These are phyloP conservation scores for Stevia rebaudiana DNA, from an alignment of 140 eudicot species.

Conservation along the genomic window DNA sequence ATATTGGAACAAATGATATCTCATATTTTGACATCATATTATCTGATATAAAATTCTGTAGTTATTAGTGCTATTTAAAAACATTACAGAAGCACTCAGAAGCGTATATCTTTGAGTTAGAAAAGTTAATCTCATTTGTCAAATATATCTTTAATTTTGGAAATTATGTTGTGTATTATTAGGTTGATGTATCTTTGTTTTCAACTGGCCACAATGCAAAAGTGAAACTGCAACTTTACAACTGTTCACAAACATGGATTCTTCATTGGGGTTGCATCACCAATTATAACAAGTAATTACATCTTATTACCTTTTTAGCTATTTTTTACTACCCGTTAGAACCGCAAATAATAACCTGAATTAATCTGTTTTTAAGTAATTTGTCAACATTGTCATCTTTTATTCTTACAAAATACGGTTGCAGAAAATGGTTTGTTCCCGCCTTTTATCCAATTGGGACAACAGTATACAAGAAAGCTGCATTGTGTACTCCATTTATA, in stretches of 20 bases:
- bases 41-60: constrained; percentile 3
- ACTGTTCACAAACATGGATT: constrained; percentile 43
- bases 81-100: constrained; percentile 4
- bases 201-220: constrained; percentile 31
- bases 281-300: constrained; percentile 36
- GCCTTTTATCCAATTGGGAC: constrained; percentile 37
- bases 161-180: constrained; percentile 3
- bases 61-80: neutral
- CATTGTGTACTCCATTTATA: constrained; percentile 42
- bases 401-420: neutral
- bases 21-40: constrained; percentile 1
- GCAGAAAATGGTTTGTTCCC: constrained; percentile 50
- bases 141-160: constrained; percentile 5
- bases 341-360: neutral
- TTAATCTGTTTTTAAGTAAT: neutral
- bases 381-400: neutral
- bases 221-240: constrained; percentile 45
- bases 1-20: neutral
- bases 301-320: neutral
- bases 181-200: constrained; percentile 43
- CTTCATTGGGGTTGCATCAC: constrained; percentile 61
- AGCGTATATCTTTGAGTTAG: neutral
- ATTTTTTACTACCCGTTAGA: constrained; percentile 3
- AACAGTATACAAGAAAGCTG: constrained; percentile 35
- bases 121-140: constrained; percentile 14